These are phyloP conservation scores for Adenanthera pavonina DNA, from an alignment of 306 rosid genomes.

Conservation along the genomic window DNA sequence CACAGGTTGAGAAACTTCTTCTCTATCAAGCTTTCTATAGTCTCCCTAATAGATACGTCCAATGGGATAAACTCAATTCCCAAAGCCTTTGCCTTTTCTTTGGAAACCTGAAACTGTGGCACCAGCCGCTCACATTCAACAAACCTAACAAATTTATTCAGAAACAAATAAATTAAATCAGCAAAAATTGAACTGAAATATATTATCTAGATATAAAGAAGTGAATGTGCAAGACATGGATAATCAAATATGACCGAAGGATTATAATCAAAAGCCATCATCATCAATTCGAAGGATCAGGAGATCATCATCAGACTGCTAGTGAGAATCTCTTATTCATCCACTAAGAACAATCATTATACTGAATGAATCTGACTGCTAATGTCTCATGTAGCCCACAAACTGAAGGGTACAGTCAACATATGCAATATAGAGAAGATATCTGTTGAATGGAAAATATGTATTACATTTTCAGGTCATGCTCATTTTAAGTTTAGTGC, in stretches of 20 bases:
- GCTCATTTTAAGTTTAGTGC: background rate
- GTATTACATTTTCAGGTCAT: background rate
- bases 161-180: background rate
- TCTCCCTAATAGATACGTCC: background rate
- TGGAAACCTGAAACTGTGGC: background rate
- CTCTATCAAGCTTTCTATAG: slow-evolving; percentile 11
- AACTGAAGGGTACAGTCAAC: background rate
- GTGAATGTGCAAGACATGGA: background rate
- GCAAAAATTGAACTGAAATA: background rate
- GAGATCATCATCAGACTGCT: background rate
- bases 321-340: background rate
- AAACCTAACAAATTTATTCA: background rate
- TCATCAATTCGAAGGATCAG: background rate
- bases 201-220: background rate
- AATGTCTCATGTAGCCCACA: background rate
- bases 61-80: slow-evolving; percentile 18
- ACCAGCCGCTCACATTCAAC: background rate
- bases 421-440: background rate
- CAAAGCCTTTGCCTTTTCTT: slow-evolving; percentile 2
- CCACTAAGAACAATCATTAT: background rate
- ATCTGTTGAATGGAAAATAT: background rate
- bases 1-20: background rate
- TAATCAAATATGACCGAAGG: background rate
- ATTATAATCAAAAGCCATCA: background rate
- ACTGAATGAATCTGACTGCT: background rate